Percentiles rank a stretch among this genome's conserved stretches.
Evolutionary conservation across 768 basidiomycete genomes (phyloP).

Genomic region (Tulasnella sp.): DNA sequence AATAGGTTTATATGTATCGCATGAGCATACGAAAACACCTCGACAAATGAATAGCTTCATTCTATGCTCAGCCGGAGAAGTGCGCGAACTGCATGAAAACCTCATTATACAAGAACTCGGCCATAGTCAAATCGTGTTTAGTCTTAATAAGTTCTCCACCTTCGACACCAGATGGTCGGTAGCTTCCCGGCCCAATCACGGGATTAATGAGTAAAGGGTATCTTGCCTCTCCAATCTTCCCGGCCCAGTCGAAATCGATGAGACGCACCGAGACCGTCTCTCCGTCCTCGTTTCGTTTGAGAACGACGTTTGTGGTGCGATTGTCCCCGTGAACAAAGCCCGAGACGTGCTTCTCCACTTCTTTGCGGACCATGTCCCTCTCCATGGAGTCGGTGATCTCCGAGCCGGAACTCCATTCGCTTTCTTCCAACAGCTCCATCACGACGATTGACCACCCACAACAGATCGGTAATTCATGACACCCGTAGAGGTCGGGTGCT

Average conservation of each 20-base stretch:
- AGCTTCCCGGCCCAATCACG: neutral
- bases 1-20: too few species aligned
- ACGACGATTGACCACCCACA: slow-evolving; percentile 28
- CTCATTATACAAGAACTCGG: too few species aligned
- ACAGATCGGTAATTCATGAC: slow-evolving; percentile 21
- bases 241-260: slow-evolving; percentile 10
- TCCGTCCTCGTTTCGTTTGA: neutral
- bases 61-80: too few species aligned
- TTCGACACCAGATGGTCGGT: neutral
- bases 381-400: neutral
- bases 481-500: slow-evolving; percentile 23
- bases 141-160: neutral
- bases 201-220: neutral
- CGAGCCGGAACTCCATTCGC: neutral
- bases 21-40: too few species aligned
- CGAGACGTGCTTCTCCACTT: neutral
- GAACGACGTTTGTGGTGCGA: slow-evolving; percentile 20
- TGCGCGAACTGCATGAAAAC: too few species aligned
- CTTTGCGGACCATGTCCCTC: neutral
- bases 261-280: neutral
- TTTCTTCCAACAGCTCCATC: slow-evolving; percentile 24
- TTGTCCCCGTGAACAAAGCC: slow-evolving; percentile 27
- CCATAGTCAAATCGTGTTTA: neutral
- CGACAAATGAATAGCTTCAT: too few species aligned
- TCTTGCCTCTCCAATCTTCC: neutral